Evolutionary conservation across 164 flowering plant genomes (phyloP).

Genomic region (Chloranthus sessilifolius): DNA sequence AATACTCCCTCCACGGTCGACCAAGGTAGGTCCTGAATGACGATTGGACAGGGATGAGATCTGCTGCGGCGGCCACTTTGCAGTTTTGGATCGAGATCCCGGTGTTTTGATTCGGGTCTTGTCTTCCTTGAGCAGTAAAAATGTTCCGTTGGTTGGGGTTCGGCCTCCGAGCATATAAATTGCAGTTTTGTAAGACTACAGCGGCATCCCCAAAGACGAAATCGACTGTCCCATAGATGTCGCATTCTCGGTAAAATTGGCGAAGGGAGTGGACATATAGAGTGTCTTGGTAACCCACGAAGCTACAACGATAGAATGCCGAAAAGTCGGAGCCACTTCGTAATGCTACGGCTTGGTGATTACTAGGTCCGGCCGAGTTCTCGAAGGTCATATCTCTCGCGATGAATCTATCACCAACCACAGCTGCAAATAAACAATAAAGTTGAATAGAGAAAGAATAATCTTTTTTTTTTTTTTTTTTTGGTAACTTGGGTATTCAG

Average conservation of each 20-base stretch:
- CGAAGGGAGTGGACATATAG: constrained; percentile 10
- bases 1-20: constrained; percentile 22
- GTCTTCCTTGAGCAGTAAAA: constrained; percentile 6
- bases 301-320: constrained; percentile 34
- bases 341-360: constrained; percentile 63
- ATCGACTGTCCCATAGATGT: constrained; percentile 18
- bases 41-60: constrained; percentile 9
- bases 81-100: constrained; percentile 11
- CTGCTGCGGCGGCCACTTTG: constrained; percentile 8
- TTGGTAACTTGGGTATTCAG: no score
- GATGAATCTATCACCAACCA: constrained; percentile 56
- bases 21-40: constrained; percentile 16
- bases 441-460: no score
- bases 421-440: constrained; percentile 47
- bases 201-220: constrained; percentile 21
- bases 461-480: no score
- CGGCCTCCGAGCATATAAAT: background rate
- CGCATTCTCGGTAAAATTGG: constrained; percentile 22
- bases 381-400: constrained; percentile 57
- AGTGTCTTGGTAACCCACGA: constrained; percentile 52
- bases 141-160: background rate
- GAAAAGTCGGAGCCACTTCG: constrained; percentile 55
- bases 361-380: constrained; percentile 63
- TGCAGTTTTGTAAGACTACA: constrained; percentile 9
- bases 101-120: background rate